phyloP scores from a whole-genome alignment of 192 early-diverging fungal genomes.

The Backusella liffmaniae region DNA sequence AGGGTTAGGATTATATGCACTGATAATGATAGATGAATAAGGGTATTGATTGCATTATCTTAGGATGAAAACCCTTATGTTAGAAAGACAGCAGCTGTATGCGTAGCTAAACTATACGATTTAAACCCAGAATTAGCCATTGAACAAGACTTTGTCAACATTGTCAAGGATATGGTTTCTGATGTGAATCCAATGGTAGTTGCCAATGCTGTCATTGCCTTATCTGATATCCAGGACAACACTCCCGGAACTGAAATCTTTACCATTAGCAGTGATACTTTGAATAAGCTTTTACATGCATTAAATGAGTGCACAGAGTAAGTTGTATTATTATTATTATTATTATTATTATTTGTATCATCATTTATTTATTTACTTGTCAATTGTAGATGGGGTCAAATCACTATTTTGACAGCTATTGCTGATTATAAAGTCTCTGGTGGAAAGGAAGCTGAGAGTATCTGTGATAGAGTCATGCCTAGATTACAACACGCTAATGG shows the following conservation, averaged over 20 bases:
- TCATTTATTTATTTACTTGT: not conserved
- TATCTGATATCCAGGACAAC: slow-evolving; percentile 87
- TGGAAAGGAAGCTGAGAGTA: slow-evolving; percentile 79
- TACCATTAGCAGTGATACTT: slow-evolving; percentile 63
- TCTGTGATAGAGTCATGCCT: slow-evolving; percentile 90
- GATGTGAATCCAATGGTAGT: slow-evolving; percentile 98
- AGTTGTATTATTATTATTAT: not conserved
- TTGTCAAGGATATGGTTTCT: slow-evolving; percentile 84
- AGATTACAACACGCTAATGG: slow-evolving; percentile 96
- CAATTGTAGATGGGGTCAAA: slow-evolving; percentile 86
- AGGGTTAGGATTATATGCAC: slow-evolving; percentile 36
- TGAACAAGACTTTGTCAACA: slow-evolving; percentile 91
- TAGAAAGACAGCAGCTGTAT: slow-evolving; percentile 94
- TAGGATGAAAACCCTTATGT: slow-evolving; percentile 96
- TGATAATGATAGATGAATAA: not conserved
- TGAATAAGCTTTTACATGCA: slow-evolving; percentile 86
- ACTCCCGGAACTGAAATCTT: slow-evolving; percentile 71
- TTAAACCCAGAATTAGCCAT: slow-evolving; percentile 81
- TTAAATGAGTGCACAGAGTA: slow-evolving; percentile 97
- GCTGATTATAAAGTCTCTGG: slow-evolving; percentile 74
- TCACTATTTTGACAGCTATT: slow-evolving; percentile 87
- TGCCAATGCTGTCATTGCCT: slow-evolving; percentile 91
- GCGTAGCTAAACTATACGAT: slow-evolving; percentile 95
- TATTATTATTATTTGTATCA: not conserved
- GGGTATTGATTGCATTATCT: not conserved